Base-by-base conservation (phyloP, 768 basidiomycete species). In the Lentinula detonsa region DNA sequence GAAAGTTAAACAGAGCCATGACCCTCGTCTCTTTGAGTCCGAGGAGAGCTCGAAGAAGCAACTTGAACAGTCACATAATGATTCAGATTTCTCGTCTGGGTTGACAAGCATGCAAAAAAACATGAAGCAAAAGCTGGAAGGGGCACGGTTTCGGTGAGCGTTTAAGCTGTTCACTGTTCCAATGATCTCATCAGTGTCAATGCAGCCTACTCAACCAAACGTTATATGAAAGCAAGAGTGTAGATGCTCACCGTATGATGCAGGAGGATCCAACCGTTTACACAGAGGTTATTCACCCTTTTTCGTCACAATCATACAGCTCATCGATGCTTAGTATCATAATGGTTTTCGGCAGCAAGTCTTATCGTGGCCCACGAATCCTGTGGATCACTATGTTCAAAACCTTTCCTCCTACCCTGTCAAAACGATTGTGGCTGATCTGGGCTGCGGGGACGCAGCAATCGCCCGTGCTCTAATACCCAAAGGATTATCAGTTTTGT, bases 381-480 rank as follows among this genome's bases (percentile, higher is more conserved):
- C 97, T 0, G 87, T 96, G n/a, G 78, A 88, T 34, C 81, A 90
- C 70, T 94, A 95, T 71, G 83, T 90, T 57, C 77, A 82, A 3
- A 65, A 73, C 15, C 79, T 98, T 54, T 83, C 85, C 0, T 72
- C 80, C 2, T 89, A 87, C 69, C 82, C 92, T 4, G 61, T 77
- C 18, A 80, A 79, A 64, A 85, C 88, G 0, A 78, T 98, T 66
- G 85, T 99, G 54, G 95, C 86, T 37, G 97, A 99, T 75, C 79
- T 99, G 37, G 97, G 97, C 10, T 98, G 95, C 66, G 97, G 97
- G 28, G 95, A 98, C 70, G 97, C 95, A 23, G 83, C 88, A 6
- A 79, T 99, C 33, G 95, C 95, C 0, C 85, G 82, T 43, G 78
- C 82, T 2, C 80, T 99, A 37, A 74, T 85, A 6, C 84, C 90